Evolutionary conservation across 768 basidiomycete genomes (phyloP), one percentile per base, ranked within the genome.

Genomic region (Xanthoconium purpureum): DNA sequence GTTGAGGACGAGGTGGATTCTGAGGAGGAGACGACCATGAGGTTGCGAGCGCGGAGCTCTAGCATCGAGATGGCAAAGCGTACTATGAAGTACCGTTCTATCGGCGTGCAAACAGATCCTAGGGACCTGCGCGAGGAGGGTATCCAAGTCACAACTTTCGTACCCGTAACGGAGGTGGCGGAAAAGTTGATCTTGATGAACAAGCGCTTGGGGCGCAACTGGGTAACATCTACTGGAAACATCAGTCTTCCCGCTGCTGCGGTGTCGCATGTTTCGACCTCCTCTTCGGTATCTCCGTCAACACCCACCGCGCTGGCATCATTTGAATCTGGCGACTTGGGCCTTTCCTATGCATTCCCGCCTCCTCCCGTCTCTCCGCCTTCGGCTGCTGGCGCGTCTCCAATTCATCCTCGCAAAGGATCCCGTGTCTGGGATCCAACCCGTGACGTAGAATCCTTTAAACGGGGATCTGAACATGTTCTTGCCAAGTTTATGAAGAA

Each of bases 381-480:
- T 14, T 83, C 82, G 12, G 67, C 74, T 28, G 81, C 81, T 43
- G 72, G 70, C 9, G 70, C 71, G 24, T 56, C 71, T 32, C 58
- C 63, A 10, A 63, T 59, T 70, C 37, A 71, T 75, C 47, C 32
- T 18, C 72, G 69, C 38, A 83, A 80, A 63, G 77, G 79, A 20
- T 81, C 79, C 3, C 80, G 91, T 20, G 86, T 89, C 6, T 96
- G 89, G 85, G 92, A 94, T 67, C 93, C 93, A 17, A 84, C 85
- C 11, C 84, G 92, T 20, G 88, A 87, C 43, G 85, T 94, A 3
- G 93, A 95, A 56, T 64, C 89, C 39, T 93, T 94, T 74, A 94
- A 93, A 71, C 83, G 83, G 50, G 88, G 88, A 14, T 93, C 91
- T 3, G 92, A 95, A 69, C 89, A 94, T 63, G 91, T 94, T 28